These are phyloP conservation scores for Akebia trifoliata DNA, from an alignment of 164 flowering plant genomes.

Conservation along the genomic window DNA sequence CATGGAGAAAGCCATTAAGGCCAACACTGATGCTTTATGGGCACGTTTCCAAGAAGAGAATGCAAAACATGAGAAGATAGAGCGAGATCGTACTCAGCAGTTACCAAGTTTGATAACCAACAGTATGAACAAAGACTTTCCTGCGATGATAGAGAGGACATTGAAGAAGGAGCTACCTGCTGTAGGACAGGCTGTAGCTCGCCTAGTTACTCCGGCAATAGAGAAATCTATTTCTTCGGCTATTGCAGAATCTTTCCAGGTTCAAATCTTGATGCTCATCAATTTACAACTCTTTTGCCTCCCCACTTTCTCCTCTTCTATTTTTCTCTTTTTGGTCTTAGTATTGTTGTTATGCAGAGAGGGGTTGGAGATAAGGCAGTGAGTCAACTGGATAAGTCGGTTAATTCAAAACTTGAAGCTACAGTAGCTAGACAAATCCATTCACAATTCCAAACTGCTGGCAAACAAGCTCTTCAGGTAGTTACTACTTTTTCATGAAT, in stretches of 20 bases:
- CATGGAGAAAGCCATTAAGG: slow-evolving; percentile 74
- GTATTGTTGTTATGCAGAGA: slow-evolving; percentile 69
- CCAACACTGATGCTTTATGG: slow-evolving; percentile 82
- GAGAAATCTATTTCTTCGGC: slow-evolving; percentile 74
- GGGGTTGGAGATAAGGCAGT: slow-evolving; percentile 91
- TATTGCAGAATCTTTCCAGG: slow-evolving; percentile 84
- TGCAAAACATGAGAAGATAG: slow-evolving; percentile 48
- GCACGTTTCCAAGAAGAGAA: slow-evolving; percentile 86
- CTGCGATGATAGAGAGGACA: slow-evolving; percentile 52
- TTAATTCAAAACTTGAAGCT: slow-evolving; percentile 78
- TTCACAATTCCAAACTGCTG: slow-evolving; percentile 88
- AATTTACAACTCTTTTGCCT: too few relatives aligned
- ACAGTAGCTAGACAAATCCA: slow-evolving; percentile 84
- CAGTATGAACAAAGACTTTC: slow-evolving; percentile 65
- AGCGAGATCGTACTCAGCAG: slow-evolving; percentile 63
- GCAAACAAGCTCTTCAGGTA: slow-evolving; percentile 92
- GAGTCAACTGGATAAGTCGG: slow-evolving; percentile 79
- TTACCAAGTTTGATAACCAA: slow-evolving; percentile 46
- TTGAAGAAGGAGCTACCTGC: slow-evolving; percentile 82
- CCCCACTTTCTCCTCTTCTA: too few relatives aligned
- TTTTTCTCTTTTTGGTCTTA: too few relatives aligned
- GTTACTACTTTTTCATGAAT: too few relatives aligned
- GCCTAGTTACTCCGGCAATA: slow-evolving; percentile 49
- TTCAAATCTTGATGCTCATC: slow-evolving; percentile 19
- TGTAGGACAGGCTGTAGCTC: slow-evolving; percentile 62